These are phyloP conservation scores for Peribolospora baueri DNA, from an alignment of 768 basidiomycete species.

Conservation along the genomic window DNA sequence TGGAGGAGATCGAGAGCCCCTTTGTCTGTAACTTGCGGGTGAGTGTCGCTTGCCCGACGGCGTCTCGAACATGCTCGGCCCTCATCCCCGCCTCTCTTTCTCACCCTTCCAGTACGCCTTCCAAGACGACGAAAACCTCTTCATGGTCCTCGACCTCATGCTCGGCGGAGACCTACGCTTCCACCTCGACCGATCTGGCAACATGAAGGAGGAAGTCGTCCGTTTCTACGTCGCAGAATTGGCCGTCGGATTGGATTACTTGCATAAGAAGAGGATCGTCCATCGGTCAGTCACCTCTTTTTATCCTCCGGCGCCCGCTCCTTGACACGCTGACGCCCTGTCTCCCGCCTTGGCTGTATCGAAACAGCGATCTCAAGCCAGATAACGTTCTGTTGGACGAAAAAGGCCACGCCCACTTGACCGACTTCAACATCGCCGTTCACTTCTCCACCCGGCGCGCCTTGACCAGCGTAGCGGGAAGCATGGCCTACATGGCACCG, in stretches of 20 bases:
- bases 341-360: constrained; percentile 3
- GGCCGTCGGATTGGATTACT: constrained; percentile 60
- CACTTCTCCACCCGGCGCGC: constrained; percentile 75
- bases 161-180: constrained; percentile 37
- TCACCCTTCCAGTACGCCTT: constrained; percentile 80
- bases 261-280: constrained; percentile 84
- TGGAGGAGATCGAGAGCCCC: constrained; percentile 53
- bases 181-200: constrained; percentile 16
- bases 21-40: constrained; percentile 15
- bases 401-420: constrained; percentile 83
- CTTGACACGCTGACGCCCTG: background rate
- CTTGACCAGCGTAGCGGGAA: constrained; percentile 83
- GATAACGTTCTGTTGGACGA: constrained; percentile 90
- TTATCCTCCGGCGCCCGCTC: too few species aligned
- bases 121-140: constrained; percentile 86
- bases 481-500: constrained; percentile 99
- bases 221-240: constrained; percentile 62
- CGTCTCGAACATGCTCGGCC: too few species aligned
- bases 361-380: constrained; percentile 66
- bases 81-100: constrained; percentile 44
- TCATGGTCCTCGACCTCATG: constrained; percentile 80
- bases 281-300: constrained; percentile 42
- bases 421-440: constrained; percentile 97
- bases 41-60: too few species aligned
- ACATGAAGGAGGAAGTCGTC: constrained; percentile 15